Evolutionary conservation across 2,329 filamentous ascomycete species (phyloP).

Genomic region (Raffaelea deltoideospora): DNA sequence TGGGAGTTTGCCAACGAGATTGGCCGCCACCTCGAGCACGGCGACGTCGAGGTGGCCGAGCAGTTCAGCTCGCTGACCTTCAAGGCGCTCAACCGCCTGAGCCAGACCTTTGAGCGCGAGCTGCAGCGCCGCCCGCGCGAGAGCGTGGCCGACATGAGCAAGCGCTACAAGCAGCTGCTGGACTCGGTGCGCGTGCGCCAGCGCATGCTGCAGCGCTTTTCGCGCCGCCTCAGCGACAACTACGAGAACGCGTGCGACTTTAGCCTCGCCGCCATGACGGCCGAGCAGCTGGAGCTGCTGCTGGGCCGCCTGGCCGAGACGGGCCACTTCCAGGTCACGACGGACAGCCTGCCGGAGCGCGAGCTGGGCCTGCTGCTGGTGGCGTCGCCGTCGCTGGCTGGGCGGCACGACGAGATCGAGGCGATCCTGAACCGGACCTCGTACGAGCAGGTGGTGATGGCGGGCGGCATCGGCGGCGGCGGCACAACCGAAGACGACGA

Average conservation of each 20-base stretch:
- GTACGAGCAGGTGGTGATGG: conserved; percentile 34
- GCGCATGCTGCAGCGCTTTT: conserved; percentile 91
- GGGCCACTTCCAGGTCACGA: conserved; percentile 78
- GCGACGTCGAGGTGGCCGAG: conserved; percentile 92
- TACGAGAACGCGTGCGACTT: conserved; percentile 97
- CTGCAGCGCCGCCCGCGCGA: conserved; percentile 74
- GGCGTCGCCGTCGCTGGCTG: conserved; percentile 64
- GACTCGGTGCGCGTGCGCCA: conserved; percentile 94
- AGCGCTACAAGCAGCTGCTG: conserved; percentile 86
- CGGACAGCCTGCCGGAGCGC: conserved; percentile 25
- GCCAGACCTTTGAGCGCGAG: conserved; percentile 82
- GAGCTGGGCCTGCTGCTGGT: conserved; percentile 60
- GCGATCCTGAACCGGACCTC: conserved; percentile 62
- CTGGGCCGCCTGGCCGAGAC: conserved; percentile 68
- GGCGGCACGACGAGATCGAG: conserved; percentile 67
- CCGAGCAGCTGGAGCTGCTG: conserved; percentile 53
- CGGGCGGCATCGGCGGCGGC: no score
- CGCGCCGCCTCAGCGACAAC: conserved; percentile 73
- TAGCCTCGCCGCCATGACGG: conserved; percentile 58
- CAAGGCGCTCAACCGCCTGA: conserved; percentile 79
- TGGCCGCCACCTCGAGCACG: conserved; percentile 77
- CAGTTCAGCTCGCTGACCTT: conserved; percentile 91
- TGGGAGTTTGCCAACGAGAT: conserved; percentile 97
- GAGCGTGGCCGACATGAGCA: conserved; percentile 78
- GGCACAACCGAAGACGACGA: no score